These are phyloP conservation scores for Claviceps digitariae DNA, from an alignment of 2,329 filamentous ascomycete genomes.

Conservation along the genomic window DNA sequence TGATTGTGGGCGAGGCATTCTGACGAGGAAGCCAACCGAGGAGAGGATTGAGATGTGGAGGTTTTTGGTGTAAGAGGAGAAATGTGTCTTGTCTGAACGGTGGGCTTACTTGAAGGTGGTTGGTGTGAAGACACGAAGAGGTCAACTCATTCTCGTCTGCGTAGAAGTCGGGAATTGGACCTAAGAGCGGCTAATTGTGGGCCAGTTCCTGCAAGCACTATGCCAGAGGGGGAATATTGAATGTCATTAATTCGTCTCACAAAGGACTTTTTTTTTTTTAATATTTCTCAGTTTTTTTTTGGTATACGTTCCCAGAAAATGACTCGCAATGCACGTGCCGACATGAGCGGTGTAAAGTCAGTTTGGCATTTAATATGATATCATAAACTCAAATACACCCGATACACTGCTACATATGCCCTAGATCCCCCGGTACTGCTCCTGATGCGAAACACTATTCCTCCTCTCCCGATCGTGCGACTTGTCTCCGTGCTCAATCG, in stretches of 20 bases:
- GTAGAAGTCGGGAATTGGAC: too few species aligned
- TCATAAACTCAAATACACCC: too few species aligned
- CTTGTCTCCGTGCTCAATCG: constrained; percentile 30
- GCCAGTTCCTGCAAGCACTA: too few species aligned
- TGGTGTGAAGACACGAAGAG: neutral
- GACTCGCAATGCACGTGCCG: too few species aligned
- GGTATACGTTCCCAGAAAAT: too few species aligned
- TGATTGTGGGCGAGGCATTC: constrained; percentile 2
- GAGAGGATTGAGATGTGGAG: neutral
- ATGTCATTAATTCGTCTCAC: too few species aligned
- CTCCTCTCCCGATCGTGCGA: constrained; percentile 30
- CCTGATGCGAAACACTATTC: constrained; percentile 35
- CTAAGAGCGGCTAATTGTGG: neutral
- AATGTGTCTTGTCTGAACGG: neutral
- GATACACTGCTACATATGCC: constrained; percentile 8
- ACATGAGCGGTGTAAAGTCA: too few species aligned
- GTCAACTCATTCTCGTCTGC: too few species aligned
- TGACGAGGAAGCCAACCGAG: neutral
- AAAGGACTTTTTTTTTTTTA: too few species aligned
- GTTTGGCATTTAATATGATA: too few species aligned
- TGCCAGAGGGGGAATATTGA: too few species aligned
- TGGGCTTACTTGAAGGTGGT: neutral
- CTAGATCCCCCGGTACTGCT: constrained; percentile 33
- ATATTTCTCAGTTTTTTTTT: too few species aligned
- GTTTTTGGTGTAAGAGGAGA: neutral